Conservation (phyloP, 345 rosid species). For the Fremontodendron californicum region DNA sequence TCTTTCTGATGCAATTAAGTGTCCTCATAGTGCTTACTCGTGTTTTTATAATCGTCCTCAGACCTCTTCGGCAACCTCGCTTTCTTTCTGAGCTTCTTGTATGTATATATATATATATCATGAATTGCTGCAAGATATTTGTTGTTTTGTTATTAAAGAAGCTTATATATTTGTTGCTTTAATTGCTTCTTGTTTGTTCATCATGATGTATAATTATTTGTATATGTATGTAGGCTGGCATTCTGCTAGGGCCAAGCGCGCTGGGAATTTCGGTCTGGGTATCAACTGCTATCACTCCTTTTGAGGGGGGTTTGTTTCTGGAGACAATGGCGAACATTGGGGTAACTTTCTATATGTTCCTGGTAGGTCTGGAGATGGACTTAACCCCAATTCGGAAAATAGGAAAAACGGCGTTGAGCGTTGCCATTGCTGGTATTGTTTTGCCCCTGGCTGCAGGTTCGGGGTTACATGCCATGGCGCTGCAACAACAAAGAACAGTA, state of each 20-base stretch:
- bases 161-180: background rate
- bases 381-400: slow-evolving; percentile 7
- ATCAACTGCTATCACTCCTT: background rate
- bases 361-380: slow-evolving; percentile 25
- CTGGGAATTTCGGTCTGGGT: background rate
- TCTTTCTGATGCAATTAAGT: slow-evolving; percentile 3
- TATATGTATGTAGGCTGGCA: background rate
- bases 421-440: slow-evolving; percentile 30
- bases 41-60: background rate
- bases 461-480: slow-evolving; percentile 11
- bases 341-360: slow-evolving; percentile 18
- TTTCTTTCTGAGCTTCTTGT: slow-evolving; percentile 16
- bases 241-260: background rate
- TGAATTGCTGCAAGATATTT: no score
- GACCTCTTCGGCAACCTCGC: slow-evolving; percentile 16
- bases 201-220: no score
- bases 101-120: background rate
- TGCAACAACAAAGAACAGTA: no score
- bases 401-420: slow-evolving; percentile 4
- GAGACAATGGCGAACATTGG: slow-evolving; percentile 18
- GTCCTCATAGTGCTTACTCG: background rate
- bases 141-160: background rate
- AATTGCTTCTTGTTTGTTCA: background rate
- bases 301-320: slow-evolving; percentile 2
- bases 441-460: slow-evolving; percentile 28